Evolutionary conservation across 768 basidiomycete species (phyloP).

Genomic region (Ephemerocybe angulata): DNA sequence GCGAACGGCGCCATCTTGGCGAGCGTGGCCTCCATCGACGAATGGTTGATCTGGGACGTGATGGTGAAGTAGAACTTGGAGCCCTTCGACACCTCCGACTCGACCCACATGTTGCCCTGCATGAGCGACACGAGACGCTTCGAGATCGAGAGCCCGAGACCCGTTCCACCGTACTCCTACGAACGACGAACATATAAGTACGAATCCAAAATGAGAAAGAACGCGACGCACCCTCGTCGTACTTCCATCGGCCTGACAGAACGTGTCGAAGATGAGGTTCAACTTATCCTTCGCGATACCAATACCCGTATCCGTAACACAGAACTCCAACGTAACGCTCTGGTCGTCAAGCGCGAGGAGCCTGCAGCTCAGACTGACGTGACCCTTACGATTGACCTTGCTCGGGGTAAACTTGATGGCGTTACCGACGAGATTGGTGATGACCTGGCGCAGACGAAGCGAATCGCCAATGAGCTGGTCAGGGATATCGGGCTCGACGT

Average conservation of each 20-base stretch:
- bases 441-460: constrained; percentile 88
- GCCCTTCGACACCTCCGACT: constrained; percentile 89
- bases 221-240: constrained; percentile 74
- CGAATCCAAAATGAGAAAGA: constrained; percentile 1
- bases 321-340: constrained; percentile 91
- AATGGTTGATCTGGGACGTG: constrained; percentile 76
- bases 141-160: constrained; percentile 94
- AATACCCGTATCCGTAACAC: constrained; percentile 96
- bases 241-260: constrained; percentile 97
- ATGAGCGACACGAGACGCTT: constrained; percentile 96
- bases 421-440: constrained; percentile 93
- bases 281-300: constrained; percentile 98
- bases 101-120: constrained; percentile 99
- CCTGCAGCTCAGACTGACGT: constrained; percentile 85
- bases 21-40: constrained; percentile 67
- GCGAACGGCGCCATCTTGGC: constrained; percentile 83
- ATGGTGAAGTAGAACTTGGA: constrained; percentile 97
- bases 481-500: constrained; percentile 92
- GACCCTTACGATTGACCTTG: constrained; percentile 74
- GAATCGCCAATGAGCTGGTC: constrained; percentile 98
- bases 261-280: constrained; percentile 98
- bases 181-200: constrained; percentile 8
- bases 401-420: constrained; percentile 96
- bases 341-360: constrained; percentile 75
- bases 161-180: constrained; percentile 96